Base-by-base conservation (phyloP, 148 eudicot species). In the Silene uniflora region DNA sequence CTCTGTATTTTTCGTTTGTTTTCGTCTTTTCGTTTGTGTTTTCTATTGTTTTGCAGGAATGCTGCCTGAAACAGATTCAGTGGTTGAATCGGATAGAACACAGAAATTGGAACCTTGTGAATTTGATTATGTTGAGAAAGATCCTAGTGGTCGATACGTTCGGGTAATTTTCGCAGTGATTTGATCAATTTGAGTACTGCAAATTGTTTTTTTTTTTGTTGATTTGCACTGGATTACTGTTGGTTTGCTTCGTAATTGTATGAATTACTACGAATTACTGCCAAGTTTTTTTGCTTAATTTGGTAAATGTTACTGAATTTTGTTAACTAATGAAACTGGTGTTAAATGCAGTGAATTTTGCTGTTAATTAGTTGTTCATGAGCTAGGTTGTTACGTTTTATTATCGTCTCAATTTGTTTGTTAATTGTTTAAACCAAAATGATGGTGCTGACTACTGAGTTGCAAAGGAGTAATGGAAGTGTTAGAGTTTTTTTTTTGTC, bases 111-210 rank as follows among this genome's bases (percentile, higher is more conserved):
- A 72, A 59, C 59, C 60, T 70, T 54, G 64, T 68, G 88, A 87
- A 14, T 78, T 67, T 65, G 88, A 88, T 69, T 81, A 67, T 47
- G 88, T 86, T 4, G 98, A 93, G 82, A 88, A 63, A 32, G 93
- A 88, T 75, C 89, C 92, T 4, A 80, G 71, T 21, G 90, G 90
- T 68, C 91, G 98, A 60, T 93, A 91, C 74, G 86, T 91, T 80
- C 88, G 96, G 94, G 98, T 93, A 93, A 6, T 12, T 44, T 64
- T 64, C 24, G 7, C 39, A 56, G 23, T 62, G 35, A 21, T 64
- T 67, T 62, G 63, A 0, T 74, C 19, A 13, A 0, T 47, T n/a
- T 23, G 21, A 12, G 5, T 70, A 11, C 5, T 25, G 19, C 27
- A 71, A 61, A 2, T 27, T 32, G 14, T 6, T 16, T 47, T 42